Percentiles rank a stretch among this genome's conserved stretches.
These are phyloP conservation scores for Verruconis gallopava DNA, from an alignment of 2,329 filamentous ascomycete genomes.

Conservation along the genomic window DNA sequence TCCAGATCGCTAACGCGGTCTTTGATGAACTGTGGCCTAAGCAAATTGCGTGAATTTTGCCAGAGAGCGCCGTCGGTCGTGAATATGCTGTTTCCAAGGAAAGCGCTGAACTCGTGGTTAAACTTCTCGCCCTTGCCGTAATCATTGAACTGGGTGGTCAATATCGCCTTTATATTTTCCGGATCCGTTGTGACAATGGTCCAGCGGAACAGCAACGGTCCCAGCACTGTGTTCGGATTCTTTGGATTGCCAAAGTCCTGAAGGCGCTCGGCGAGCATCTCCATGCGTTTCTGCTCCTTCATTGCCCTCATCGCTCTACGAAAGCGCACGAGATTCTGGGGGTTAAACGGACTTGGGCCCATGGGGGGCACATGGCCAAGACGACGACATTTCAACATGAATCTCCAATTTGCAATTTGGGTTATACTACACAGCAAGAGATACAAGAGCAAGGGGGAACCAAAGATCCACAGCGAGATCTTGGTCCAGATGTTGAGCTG, in stretches of 20 bases:
- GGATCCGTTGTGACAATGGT: constrained; percentile 62
- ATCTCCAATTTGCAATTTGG: background rate
- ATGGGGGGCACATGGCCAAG: background rate
- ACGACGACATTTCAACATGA: background rate
- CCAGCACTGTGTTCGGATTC: background rate
- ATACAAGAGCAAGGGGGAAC: background rate
- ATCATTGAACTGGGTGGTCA: constrained; percentile 76
- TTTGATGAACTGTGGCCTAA: background rate
- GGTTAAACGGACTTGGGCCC: background rate
- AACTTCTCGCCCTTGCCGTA: constrained; percentile 73
- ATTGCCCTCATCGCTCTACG: background rate
- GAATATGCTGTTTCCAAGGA: constrained; percentile 8
- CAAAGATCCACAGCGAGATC: background rate
- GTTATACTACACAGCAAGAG: background rate
- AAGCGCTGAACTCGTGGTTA: constrained; percentile 39
- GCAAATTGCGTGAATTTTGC: constrained; percentile 3
- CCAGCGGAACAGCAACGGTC: background rate
- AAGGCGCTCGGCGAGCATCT: background rate
- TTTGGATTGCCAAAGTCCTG: background rate
- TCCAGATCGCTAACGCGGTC: background rate
- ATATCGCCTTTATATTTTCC: constrained; percentile 79
- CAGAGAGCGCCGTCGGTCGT: constrained; percentile 3
- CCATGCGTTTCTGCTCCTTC: background rate
- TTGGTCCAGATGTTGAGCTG: background rate
- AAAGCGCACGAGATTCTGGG: background rate